These are phyloP conservation scores for Pythium dissimile DNA, from an alignment of 352 stramenopile genomes.

Conservation along the genomic window DNA sequence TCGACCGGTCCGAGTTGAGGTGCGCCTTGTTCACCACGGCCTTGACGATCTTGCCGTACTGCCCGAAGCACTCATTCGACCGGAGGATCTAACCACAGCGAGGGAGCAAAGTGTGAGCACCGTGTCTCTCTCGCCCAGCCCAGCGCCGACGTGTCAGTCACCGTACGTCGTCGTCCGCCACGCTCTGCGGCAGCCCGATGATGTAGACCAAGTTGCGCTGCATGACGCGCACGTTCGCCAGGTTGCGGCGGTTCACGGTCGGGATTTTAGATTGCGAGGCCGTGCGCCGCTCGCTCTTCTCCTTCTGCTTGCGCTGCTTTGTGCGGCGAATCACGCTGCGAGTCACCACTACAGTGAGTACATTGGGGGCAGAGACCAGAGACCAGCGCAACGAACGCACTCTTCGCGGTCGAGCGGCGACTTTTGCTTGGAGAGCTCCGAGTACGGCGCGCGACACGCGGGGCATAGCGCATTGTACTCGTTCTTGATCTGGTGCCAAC, in stretches of 20 bases:
- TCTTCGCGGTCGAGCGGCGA: conserved; percentile 95
- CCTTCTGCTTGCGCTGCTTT: conserved; percentile 82
- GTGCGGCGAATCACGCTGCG: conserved; percentile 66
- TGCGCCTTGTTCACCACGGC: conserved; percentile 90
- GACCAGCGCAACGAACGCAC: conserved; percentile 24
- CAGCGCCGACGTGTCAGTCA: background rate
- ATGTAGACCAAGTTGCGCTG: conserved; percentile 95
- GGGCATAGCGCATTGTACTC: conserved; percentile 97
- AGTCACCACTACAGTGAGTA: background rate
- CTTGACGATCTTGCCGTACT: conserved; percentile 93
- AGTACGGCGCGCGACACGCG: conserved; percentile 96
- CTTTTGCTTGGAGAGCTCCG: conserved; percentile 89
- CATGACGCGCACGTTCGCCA: conserved; percentile 91
- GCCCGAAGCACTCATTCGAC: conserved; percentile 72
- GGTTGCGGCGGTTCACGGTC: conserved; percentile 68
- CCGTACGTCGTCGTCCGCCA: conserved; percentile 76
- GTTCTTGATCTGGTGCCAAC: conserved; percentile 99
- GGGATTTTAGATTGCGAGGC: conserved; percentile 34
- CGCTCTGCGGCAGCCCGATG: conserved; percentile 85
- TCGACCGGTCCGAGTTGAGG: conserved; percentile 59
- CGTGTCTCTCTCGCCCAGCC: too few species aligned
- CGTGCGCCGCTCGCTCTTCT: conserved; percentile 76
- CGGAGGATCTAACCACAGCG: conserved; percentile 67
- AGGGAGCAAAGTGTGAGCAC: background rate
- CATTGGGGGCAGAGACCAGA: background rate